Conservation (phyloP, 768 basidiomycete species). For the Tricholomella constricta region DNA sequence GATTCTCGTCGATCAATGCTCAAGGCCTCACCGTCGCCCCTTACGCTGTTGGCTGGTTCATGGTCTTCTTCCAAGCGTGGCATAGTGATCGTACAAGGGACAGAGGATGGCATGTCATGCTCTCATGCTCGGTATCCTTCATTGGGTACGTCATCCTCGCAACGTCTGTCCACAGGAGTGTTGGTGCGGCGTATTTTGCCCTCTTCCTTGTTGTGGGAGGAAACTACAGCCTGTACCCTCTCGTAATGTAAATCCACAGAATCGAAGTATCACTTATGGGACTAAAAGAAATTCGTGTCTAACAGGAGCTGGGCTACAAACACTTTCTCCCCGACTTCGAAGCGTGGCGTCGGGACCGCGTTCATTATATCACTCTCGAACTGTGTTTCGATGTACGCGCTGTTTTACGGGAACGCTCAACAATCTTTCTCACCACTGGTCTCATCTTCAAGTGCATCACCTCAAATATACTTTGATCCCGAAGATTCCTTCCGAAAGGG, state of each 20-base stretch:
- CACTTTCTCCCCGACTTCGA: conserved; percentile 58
- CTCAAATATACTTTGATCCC: conserved; percentile 59
- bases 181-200: conserved; percentile 58
- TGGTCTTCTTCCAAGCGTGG: conserved; percentile 55
- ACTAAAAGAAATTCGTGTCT: neutral
- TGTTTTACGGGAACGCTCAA: neutral
- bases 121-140: conserved; percentile 44
- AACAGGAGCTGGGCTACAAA: conserved; percentile 62
- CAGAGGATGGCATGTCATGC: conserved; percentile 59
- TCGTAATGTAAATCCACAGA: conserved; percentile 50
- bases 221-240: conserved; percentile 55
- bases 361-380: conserved; percentile 64
- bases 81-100: conserved; percentile 57
- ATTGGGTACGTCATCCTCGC: conserved; percentile 59
- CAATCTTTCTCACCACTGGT: neutral
- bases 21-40: conserved; percentile 62
- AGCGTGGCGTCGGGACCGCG: conserved; percentile 60
- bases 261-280: neutral
- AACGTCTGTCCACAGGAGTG: conserved; percentile 49
- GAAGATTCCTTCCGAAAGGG: conserved; percentile 52
- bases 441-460: conserved; percentile 43
- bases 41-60: conserved; percentile 56
- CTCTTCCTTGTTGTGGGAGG: conserved; percentile 58
- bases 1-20: conserved; percentile 56
- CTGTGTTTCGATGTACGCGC: conserved; percentile 53